A percentile compares a stretch with the other conserved stretches of the same genome.
These are phyloP conservation scores for Neurospora sp. DNA, from an alignment of 495 filamentous ascomycete species.

Conservation along the genomic window DNA sequence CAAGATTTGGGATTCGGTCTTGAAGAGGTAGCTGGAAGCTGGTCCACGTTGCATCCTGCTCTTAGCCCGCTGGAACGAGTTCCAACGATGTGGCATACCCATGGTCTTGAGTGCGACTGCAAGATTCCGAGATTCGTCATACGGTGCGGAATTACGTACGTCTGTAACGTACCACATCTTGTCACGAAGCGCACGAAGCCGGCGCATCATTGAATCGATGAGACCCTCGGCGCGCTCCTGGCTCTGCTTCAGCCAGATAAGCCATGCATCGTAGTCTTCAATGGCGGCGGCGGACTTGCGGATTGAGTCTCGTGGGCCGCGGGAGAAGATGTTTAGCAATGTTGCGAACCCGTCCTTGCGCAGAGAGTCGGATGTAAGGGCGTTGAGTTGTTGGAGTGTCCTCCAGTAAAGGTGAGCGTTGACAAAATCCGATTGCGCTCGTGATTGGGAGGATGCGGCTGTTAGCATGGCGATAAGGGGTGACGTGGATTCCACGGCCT, in stretches of 20 bases:
- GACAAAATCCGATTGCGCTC: slow-evolving; percentile 59
- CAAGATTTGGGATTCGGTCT: slow-evolving; percentile 77
- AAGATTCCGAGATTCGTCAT: slow-evolving; percentile 82
- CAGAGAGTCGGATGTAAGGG: slow-evolving; percentile 51
- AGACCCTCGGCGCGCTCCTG: slow-evolving; percentile 57
- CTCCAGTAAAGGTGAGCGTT: slow-evolving; percentile 60
- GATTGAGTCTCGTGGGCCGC: slow-evolving; percentile 57
- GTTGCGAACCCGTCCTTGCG: slow-evolving; percentile 55
- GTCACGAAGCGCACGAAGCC: slow-evolving; percentile 60
- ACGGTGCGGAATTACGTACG: slow-evolving; percentile 81
- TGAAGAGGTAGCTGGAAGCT: slow-evolving; percentile 60
- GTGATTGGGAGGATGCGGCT: slow-evolving; percentile 54
- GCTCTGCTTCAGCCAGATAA: slow-evolving; percentile 63
- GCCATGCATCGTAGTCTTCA: slow-evolving; percentile 65
- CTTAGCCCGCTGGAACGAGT: slow-evolving; percentile 42
- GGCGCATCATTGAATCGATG: slow-evolving; percentile 57
- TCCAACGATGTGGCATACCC: slow-evolving; percentile 50
- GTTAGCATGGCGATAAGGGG: slow-evolving; percentile 59
- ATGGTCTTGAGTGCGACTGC: slow-evolving; percentile 86
- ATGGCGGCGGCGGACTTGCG: slow-evolving; percentile 54
- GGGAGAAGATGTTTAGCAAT: slow-evolving; percentile 59
- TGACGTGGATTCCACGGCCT: slow-evolving; percentile 25
- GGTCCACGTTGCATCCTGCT: slow-evolving; percentile 47
- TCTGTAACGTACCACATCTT: slow-evolving; percentile 99
- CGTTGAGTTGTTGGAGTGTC: slow-evolving; percentile 53